phyloP scores from a whole-genome alignment of 2,329 filamentous ascomycete genomes.

The Periglandula ipomoeae region DNA sequence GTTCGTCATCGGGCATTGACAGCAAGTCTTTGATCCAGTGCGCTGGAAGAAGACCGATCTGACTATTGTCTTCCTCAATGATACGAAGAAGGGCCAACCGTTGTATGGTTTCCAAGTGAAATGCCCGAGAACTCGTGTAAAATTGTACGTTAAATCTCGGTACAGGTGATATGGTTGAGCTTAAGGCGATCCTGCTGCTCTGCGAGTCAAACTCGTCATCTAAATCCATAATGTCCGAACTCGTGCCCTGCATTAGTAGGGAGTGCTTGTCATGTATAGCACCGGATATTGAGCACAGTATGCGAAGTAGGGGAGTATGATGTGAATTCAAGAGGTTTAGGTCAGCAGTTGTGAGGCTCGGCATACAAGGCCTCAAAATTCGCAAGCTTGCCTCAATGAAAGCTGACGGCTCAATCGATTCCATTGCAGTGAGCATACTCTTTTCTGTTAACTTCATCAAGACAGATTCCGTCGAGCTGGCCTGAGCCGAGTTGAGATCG shows the following conservation, averaged over 20 bases:
- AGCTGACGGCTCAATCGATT: conserved; percentile 34
- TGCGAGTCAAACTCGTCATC: conserved; percentile 58
- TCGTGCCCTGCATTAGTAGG: conserved; percentile 21
- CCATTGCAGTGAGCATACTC: conserved; percentile 30
- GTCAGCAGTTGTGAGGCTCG: conserved; percentile 28
- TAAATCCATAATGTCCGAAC: conserved; percentile 54
- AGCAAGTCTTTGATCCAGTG: conserved; percentile 41
- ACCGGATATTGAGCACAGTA: conserved; percentile 32
- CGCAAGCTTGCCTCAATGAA: conserved; percentile 39
- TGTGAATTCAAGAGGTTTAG: conserved; percentile 29
- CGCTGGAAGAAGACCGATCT: conserved; percentile 40
- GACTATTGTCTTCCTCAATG: conserved; percentile 32
- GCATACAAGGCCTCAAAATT: conserved; percentile 36
- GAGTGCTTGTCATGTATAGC: conserved; percentile 14
- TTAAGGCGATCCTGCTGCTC: conserved; percentile 35
- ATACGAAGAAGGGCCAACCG: conserved; percentile 36
- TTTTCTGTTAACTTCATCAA: conserved; percentile 32
- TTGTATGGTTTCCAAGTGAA: conserved; percentile 37
- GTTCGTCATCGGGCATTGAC: conserved; percentile 39
- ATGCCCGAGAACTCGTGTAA: conserved; percentile 32
- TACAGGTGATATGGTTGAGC: conserved; percentile 28
- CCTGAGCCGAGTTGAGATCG: conserved; percentile 37
- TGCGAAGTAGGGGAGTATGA: conserved; percentile 30
- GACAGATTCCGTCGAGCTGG: conserved; percentile 36
- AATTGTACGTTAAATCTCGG: conserved; percentile 37